Base-by-base conservation (phyloP, 2,329 filamentous ascomycete genomes). In the Verticillium klebahnii region DNA sequence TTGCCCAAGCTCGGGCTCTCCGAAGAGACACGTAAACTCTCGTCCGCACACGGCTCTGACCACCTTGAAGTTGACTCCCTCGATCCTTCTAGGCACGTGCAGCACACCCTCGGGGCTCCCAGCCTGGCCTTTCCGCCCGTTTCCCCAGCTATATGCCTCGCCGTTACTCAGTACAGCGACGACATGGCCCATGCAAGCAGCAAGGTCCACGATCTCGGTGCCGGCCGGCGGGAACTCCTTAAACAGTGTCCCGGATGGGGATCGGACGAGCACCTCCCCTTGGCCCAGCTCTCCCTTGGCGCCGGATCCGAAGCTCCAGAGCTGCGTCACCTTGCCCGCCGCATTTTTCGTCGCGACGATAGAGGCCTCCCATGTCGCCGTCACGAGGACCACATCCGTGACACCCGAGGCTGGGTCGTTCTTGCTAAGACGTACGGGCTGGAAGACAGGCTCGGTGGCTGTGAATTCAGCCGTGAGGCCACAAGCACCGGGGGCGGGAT, bases 141-240 rank as follows among this genome's bases (percentile, higher is more conserved):
- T 91, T 0, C 95, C 95, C 94, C 94, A 98, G 2, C 92, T 93
- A 72, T 90, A 96, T 1, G 89, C 88, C 17, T 90, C 82, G 0
- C 93, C 94, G 70, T 90, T 89, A 54, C 83, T 84, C 3, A 96
- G 75, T 0, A 97, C 84, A 1, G 80, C 86, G 17, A 96, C 84
- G 0, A 87, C 86, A 71, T 99, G 95, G 25, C 86, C 87, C 80
- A 96, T 90, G 36, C 90, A 87, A 12, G 91, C 89, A 2, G 88
- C 80, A 31, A 97, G 71, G 62, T 89, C 84, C 1, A 85, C 74
- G 4, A 96, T 73, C n/a, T 79, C 74, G 0, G 82, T 82, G 0
- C 77, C 84, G 0, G 66, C 9, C 0, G 89, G 89, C 1, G 89
- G 90, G 65, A 95, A 94, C 29, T 84, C 72, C 3, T 78, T 75